Base-by-base conservation (phyloP, 106 monocot genomes). In the Dendrobium nobile region DNA sequence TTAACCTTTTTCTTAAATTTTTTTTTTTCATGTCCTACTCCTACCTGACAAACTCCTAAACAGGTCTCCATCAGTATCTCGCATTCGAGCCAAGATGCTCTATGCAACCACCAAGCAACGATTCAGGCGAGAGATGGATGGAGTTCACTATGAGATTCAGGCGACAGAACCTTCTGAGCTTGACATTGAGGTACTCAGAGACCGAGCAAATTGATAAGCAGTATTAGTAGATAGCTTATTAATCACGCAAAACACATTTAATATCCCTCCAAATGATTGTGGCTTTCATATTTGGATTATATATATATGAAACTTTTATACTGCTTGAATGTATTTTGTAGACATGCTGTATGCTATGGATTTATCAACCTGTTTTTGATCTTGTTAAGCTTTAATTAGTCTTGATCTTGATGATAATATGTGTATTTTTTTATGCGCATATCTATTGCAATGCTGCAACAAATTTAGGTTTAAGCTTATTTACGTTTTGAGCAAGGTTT, bases 61-160 rank as follows among this genome's bases (percentile, higher is more conserved):
- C 70, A 83, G 83, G 83, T 83, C 70, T 41, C 83, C 83, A 67
- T 77, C 83, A 0, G 47, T 72, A 15, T 83, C 83, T 17, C 83
- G 83, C 2, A 78, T 83, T 43, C 78, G 83, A 18, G 78, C 83
- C 54, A 83, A 83, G 83, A 83, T 83, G 83, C 43, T 83, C 11
- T 83, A 83, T 58, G 78, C 83, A 37, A 83, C 79, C 72, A 72
- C 83, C 5, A 83, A 83, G 58, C 68, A 83, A 31, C 48, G 78
- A 58, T 73, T 83, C 72, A 45, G 83, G 17, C 70, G 47, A 19
- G 78, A 79, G n/a, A 70, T 83, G 40, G 83, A 83, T 41, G 83
- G 83, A 47, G 77, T 83, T 27, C 83, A 83, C 59, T 83, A 79
- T 79, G 83, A 83, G 79, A 74, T 83, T 5, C 83, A 83, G 56